Evolutionary conservation across 2,329 filamentous ascomycete species (phyloP).

Genomic region (Botrytis fabae): DNA sequence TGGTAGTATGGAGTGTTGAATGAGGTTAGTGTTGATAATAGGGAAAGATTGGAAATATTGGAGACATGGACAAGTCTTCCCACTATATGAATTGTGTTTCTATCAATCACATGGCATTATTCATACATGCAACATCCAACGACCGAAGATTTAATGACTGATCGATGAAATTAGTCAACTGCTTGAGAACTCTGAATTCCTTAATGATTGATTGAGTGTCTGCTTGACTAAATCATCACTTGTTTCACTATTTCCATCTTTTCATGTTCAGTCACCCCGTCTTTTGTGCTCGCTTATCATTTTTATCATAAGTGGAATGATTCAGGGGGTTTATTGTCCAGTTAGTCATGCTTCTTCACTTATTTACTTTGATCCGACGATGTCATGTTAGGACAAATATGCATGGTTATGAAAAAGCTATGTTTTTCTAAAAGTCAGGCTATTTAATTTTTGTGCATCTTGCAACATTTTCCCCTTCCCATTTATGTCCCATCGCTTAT

Average conservation of each 20-base stretch:
- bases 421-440: neutral
- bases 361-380: neutral
- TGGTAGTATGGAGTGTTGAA: neutral
- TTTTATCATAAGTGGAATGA: neutral
- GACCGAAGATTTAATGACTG: neutral
- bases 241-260: neutral
- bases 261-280: neutral
- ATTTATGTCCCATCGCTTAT: neutral
- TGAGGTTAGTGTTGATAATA: neutral
- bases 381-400: neutral
- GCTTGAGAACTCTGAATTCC: neutral
- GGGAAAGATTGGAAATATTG: too few relatives aligned
- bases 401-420: neutral
- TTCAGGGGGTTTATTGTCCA: neutral
- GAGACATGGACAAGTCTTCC: too few relatives aligned
- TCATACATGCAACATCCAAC: fast-evolving
- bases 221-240: neutral
- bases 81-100: neutral
- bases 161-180: fast-evolving
- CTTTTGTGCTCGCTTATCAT: neutral
- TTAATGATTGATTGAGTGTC: neutral
- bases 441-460: neutral
- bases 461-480: neutral
- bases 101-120: neutral
- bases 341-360: neutral